Base-by-base conservation (phyloP, 306 rosid genomes). In the Sesbania bispinosa region DNA sequence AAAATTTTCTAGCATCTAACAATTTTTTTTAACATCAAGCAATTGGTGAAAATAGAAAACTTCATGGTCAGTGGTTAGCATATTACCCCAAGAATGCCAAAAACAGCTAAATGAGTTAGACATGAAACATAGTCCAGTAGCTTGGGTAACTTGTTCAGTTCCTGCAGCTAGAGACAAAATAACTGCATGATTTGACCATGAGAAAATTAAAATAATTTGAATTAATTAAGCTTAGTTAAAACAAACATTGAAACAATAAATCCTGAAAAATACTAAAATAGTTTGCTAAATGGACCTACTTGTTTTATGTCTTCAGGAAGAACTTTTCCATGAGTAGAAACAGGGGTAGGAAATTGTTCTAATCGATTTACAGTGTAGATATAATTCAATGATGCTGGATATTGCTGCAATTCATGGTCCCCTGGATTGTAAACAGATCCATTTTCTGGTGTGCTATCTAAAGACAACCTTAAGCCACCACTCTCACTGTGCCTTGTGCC, bases 81-180 rank as follows among this genome's bases (percentile, higher is more conserved):
- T 30, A 69, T 75, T 79, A 83, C 87, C 84, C 84, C 87, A 35
- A 83, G 76, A 70, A 83, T 83, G 27, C 84, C 86, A 61, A 79
- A 83, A 75, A 79, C 81, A 6, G 86, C 79, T 19, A 75, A 51
- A 2, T 79, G 84, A 60, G 50, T 21, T 50, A 83, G 69, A 53
- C 81, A 79, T 35, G 84, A 83, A 27, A 27, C 48, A 3, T 83
- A 83, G 66, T 83, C 83, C 59, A 83, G 57, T 11, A 59, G 75
- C 69, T 10, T 45, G 3, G 81, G 81, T 47, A 83, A 52, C 41
- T 64, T 76, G 62, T 71, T 83, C 87, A 69, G 23, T 18, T 54
- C 77, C 61, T 51, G 77, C 33, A 41, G 4, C 10, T 61, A 30
- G 29, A 54, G 54, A 42, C 51, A 41, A 29, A 42, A 65, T 21